Conservation (phyloP, 257 asterid genomes). For the Solanum paucissectum region DNA sequence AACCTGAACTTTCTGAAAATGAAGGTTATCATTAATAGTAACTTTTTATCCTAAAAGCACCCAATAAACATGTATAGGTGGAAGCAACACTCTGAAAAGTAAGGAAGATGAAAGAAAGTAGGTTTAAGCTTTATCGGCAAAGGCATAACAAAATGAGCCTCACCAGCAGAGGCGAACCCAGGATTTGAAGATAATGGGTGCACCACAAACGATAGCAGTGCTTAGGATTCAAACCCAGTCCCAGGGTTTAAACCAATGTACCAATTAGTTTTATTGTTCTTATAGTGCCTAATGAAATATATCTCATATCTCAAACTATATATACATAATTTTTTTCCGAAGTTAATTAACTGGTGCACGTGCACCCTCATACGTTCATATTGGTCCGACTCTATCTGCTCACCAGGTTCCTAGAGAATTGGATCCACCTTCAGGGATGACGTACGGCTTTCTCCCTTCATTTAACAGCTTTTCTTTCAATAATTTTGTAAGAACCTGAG, state of each 20-base stretch:
- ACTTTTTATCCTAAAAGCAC: neutral
- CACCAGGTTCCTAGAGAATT: constrained; percentile 93
- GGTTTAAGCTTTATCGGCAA: neutral
- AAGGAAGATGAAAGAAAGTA: neutral
- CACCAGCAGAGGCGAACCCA: too few relatives aligned
- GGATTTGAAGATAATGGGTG: too few relatives aligned
- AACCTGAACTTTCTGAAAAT: neutral
- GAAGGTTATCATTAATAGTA: neutral
- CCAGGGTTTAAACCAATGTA: too few relatives aligned
- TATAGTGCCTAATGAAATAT: too few relatives aligned
- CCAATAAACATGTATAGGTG: neutral
- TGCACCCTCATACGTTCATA: too few relatives aligned
- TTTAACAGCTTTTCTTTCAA: constrained; percentile 64
- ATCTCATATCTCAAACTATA: too few relatives aligned
- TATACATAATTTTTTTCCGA: too few relatives aligned
- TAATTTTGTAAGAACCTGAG: constrained; percentile 65
- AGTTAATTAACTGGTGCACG: too few relatives aligned
- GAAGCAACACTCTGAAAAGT: neutral
- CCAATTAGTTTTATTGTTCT: too few relatives aligned
- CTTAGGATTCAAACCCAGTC: too few relatives aligned
- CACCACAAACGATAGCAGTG: too few relatives aligned
- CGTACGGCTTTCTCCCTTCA: constrained; percentile 90
- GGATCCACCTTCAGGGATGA: constrained; percentile 96
- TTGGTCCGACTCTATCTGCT: neutral
- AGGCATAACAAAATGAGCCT: neutral